phyloP scores from a whole-genome alignment of 2,329 filamentous ascomycete genomes.

The Bimuria novae-zelandiae region DNA sequence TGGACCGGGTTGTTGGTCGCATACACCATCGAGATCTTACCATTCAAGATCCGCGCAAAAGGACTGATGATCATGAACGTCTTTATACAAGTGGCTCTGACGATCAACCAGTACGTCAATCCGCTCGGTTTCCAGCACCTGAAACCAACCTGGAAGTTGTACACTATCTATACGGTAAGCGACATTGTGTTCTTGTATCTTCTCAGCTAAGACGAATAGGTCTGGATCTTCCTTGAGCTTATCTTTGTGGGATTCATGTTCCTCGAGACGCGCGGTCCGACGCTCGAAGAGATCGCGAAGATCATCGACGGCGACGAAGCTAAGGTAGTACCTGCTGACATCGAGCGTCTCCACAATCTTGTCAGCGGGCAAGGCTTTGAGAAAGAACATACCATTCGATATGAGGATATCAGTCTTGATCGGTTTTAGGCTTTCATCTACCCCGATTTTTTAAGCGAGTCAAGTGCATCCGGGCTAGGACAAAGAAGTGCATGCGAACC shows the following conservation, averaged over 20 bases:
- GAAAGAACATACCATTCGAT: constrained; percentile 21
- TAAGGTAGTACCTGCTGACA: constrained; percentile 40
- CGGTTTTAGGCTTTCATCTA: no score
- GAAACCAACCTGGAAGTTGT: constrained; percentile 64
- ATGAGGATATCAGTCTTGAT: neutral
- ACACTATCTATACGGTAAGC: constrained; percentile 66
- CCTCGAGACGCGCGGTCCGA: constrained; percentile 72
- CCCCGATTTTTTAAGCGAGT: no score
- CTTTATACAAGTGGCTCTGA: constrained; percentile 64
- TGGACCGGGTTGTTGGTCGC: constrained; percentile 46
- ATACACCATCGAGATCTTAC: constrained; percentile 54
- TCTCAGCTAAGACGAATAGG: constrained; percentile 23
- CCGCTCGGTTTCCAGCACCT: constrained; percentile 65
- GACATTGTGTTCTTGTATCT: neutral
- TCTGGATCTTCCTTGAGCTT: constrained; percentile 65
- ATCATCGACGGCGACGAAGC: constrained; percentile 71
- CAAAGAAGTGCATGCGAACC: neutral
- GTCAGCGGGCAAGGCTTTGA: constrained; percentile 28
- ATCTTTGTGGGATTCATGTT: constrained; percentile 69
- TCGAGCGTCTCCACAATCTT: constrained; percentile 23
- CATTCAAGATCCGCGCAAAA: constrained; percentile 53
- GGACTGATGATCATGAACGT: constrained; percentile 63
- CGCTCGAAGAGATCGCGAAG: constrained; percentile 70
- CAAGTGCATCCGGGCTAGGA: no score
- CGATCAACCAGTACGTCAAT: constrained; percentile 66